Conservation (phyloP, 106 monocot species). For the Dendrobium officinale region DNA sequence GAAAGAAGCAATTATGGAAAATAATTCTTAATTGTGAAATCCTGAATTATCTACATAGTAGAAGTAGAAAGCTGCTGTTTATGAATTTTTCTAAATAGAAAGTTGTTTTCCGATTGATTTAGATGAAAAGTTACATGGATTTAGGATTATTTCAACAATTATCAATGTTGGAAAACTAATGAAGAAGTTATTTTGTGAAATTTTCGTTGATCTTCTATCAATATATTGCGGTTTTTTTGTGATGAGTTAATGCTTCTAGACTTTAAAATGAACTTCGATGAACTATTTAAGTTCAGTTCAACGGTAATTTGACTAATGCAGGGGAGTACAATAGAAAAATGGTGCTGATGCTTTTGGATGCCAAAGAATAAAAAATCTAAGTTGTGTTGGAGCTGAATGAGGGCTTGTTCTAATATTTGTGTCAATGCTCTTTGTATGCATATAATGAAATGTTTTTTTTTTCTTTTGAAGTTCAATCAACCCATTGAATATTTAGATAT, state of each 20-base stretch:
- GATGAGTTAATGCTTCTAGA: not conserved
- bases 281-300: not conserved
- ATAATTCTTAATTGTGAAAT: no score
- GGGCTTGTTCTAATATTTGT: not conserved
- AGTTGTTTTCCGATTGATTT: no score
- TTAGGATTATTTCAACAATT: no score
- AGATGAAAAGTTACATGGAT: no score
- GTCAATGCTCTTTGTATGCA: not conserved
- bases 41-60: no score
- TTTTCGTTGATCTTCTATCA: not conserved
- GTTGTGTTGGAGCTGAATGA: not conserved
- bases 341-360: not conserved
- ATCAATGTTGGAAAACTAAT: no score
- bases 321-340: not conserved
- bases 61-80: no score
- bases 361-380: not conserved
- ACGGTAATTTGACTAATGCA: not conserved
- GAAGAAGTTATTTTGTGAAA: not conserved
- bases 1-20: no score
- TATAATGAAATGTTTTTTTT: not conserved
- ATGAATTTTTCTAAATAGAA: no score
- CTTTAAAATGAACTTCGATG: not conserved
- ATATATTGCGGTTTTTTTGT: not conserved
- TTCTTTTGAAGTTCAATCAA: not conserved
- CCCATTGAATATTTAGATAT: not conserved